A percentile compares a stretch with the other conserved stretches of the same genome.
phyloP scores from a whole-genome alignment of 2,329 filamentous ascomycete genomes.

The Pestalotiopsis fici region DNA sequence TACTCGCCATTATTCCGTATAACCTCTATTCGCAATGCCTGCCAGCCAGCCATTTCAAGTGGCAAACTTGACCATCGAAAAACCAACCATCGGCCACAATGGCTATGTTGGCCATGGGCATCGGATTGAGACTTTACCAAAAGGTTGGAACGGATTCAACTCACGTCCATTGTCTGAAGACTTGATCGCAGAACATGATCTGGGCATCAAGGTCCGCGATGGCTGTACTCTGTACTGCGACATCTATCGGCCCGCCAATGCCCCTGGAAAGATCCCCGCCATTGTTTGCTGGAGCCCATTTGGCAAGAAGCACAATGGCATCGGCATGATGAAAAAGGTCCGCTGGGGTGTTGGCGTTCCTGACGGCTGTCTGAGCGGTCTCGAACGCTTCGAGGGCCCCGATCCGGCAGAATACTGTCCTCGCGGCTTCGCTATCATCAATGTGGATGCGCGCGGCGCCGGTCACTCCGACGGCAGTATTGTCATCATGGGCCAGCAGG shows the following conservation, averaged over 20 bases:
- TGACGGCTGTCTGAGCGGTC: slow-evolving; percentile 17
- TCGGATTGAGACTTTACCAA: slow-evolving; percentile 36
- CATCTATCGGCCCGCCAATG: slow-evolving; percentile 41
- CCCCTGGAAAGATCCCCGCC: slow-evolving; percentile 38
- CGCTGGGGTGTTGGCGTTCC: slow-evolving; percentile 20
- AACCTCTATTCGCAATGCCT: too few species aligned
- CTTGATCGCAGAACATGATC: slow-evolving; percentile 44
- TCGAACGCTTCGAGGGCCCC: slow-evolving; percentile 25
- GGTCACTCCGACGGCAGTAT: slow-evolving; percentile 25
- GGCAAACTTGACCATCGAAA: slow-evolving; percentile 14
- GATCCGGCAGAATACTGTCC: slow-evolving; percentile 27
- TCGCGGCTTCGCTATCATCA: slow-evolving; percentile 33
- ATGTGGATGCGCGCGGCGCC: slow-evolving; percentile 32
- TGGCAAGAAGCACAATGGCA: slow-evolving; percentile 44
- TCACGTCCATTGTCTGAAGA: slow-evolving; percentile 33
- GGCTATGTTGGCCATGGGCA: slow-evolving; percentile 36
- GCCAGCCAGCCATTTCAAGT: slow-evolving; percentile 10
- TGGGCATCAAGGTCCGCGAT: slow-evolving; percentile 43
- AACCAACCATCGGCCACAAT: slow-evolving; percentile 37
- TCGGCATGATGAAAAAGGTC: slow-evolving; percentile 34
- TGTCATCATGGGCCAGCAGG: slow-evolving; percentile 36
- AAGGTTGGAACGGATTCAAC: slow-evolving; percentile 36
- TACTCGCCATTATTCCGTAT: too few species aligned
- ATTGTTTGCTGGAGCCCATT: slow-evolving; percentile 45
- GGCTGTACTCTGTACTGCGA: slow-evolving; percentile 43